Evolutionary conservation across 257 asterid genomes (phyloP).

Genomic region (Leptodermis oblonga): DNA sequence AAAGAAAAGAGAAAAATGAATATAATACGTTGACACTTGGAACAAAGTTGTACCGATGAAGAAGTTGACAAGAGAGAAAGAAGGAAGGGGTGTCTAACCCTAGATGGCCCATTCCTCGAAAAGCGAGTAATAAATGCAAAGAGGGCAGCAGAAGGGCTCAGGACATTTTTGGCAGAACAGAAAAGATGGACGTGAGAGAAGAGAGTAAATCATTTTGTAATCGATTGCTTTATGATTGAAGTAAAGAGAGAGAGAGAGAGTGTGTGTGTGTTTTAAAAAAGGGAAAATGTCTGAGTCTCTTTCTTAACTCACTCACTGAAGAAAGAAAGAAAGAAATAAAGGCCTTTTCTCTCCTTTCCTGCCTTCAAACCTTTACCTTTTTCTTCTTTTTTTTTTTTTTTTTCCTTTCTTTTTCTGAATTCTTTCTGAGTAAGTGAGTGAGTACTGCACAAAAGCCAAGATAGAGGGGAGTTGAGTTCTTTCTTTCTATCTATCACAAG

Average conservation of each 20-base stretch:
- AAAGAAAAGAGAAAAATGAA: too few species aligned
- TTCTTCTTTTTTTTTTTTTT: conserved; percentile 28
- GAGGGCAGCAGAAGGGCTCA: conserved; percentile 65
- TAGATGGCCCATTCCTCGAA: conserved; percentile 72
- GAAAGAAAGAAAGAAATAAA: conserved; percentile 24
- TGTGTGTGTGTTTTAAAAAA: neutral
- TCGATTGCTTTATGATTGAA: conserved; percentile 72
- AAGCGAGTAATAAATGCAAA: conserved; percentile 59
- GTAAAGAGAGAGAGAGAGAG: conserved; percentile 19
- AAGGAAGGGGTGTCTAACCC: conserved; percentile 26
- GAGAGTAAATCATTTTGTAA: conserved; percentile 73
- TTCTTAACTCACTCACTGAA: conserved; percentile 6
- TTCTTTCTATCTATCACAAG: too few species aligned
- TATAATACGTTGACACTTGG: conserved; percentile 35
- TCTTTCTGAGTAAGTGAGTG: conserved; percentile 1
- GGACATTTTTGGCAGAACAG: conserved; percentile 86
- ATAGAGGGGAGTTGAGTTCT: conserved; percentile 14
- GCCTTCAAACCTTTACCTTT: conserved; percentile 33
- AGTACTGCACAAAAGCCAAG: conserved; percentile 46
- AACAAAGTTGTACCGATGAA: conserved; percentile 31
- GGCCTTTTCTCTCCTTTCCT: conserved; percentile 27
- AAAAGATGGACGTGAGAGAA: conserved; percentile 66
- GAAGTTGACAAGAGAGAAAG: conserved; percentile 51
- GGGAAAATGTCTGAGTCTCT: neutral
- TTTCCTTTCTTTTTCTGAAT: neutral